Conservation (phyloP, 2,329 filamentous ascomycete genomes). For the Phyllosticta citribraziliensis region DNA sequence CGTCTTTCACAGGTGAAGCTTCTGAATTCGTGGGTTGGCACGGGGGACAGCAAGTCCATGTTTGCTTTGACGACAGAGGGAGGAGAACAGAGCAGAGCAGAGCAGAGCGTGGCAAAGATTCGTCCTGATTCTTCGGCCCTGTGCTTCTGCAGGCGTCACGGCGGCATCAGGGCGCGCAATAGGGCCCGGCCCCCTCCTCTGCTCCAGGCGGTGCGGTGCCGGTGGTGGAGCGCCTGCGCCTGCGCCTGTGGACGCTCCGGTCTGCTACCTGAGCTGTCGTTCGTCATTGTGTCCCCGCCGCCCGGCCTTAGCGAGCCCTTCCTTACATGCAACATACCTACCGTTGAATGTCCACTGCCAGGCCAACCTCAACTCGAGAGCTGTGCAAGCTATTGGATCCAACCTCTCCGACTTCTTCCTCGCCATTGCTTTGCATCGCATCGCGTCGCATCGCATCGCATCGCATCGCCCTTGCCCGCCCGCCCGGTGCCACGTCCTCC, state of each 20-base stretch:
- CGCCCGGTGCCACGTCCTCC: neutral
- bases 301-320: slow-evolving; percentile 10
- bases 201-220: neutral
- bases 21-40: too few relatives aligned
- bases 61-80: too few relatives aligned
- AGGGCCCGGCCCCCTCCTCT: neutral
- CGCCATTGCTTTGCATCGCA: slow-evolving; percentile 1
- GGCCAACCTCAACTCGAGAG: slow-evolving; percentile 1
- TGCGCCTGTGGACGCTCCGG: too few relatives aligned
- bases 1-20: neutral
- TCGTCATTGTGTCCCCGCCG: slow-evolving; percentile 11
- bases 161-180: neutral
- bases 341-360: slow-evolving; percentile 1
- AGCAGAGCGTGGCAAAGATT: neutral
- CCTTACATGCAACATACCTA: slow-evolving; percentile 10
- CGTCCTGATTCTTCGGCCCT: neutral
- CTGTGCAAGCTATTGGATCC: neutral
- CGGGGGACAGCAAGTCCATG: too few relatives aligned
- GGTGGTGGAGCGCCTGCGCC: too few relatives aligned
- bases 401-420: neutral
- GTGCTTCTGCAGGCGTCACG: neutral
- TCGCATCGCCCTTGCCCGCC: neutral
- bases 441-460: neutral
- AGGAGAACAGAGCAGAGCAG: too few relatives aligned
- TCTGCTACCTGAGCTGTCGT: neutral